These are phyloP conservation scores for Serendipita sp. DNA, from an alignment of 1,284 basidiomycete species.

Conservation along the genomic window DNA sequence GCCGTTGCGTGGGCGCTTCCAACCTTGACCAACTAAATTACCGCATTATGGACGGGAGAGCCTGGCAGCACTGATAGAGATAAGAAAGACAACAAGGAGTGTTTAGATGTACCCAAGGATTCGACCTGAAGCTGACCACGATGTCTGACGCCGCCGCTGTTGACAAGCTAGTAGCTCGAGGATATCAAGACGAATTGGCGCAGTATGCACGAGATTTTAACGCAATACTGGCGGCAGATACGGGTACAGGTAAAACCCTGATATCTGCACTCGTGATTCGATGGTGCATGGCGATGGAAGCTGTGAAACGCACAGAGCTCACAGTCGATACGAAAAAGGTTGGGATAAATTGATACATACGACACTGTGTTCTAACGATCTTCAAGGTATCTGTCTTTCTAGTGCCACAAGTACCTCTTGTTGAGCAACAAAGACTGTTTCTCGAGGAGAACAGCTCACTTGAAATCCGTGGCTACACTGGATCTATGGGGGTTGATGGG, in stretches of 20 bases:
- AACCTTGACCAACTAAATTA: background rate
- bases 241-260: slow-evolving; percentile 59
- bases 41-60: background rate
- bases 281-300: slow-evolving; percentile 45
- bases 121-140: background rate
- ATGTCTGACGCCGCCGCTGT: background rate
- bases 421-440: slow-evolving; percentile 63
- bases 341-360: background rate
- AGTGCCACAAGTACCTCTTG: slow-evolving; percentile 68
- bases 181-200: slow-evolving; percentile 52
- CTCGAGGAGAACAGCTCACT: slow-evolving; percentile 50
- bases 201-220: slow-evolving; percentile 52
- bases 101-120: background rate
- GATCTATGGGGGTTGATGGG: slow-evolving; percentile 53
- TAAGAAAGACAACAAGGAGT: background rate
- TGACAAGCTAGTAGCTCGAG: slow-evolving; percentile 10
- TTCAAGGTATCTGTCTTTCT: slow-evolving; percentile 33
- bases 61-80: slow-evolving; percentile 3
- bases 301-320: slow-evolving; percentile 18
- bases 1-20: background rate
- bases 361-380: slow-evolving; percentile 32
- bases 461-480: slow-evolving; percentile 50
- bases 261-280: slow-evolving; percentile 66
- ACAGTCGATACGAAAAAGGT: slow-evolving; percentile 8
- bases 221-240: slow-evolving; percentile 63